These are phyloP conservation scores for Limtongozyma cylindracea DNA, from an alignment of 805 yeast species.

Conservation along the genomic window DNA sequence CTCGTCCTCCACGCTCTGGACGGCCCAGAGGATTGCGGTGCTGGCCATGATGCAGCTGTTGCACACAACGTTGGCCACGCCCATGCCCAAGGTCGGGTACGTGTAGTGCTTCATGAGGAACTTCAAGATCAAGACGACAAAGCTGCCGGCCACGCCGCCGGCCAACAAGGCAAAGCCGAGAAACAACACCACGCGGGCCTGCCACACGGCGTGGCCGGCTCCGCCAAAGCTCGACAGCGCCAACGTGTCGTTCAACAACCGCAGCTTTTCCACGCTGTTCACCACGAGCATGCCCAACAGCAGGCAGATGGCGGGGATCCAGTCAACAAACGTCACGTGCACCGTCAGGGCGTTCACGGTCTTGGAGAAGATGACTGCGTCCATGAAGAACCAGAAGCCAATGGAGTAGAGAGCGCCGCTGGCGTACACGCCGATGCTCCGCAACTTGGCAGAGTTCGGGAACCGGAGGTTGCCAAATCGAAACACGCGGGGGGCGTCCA, in stretches of 20 bases:
- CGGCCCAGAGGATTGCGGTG: conserved; percentile 76
- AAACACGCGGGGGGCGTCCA: too few species aligned
- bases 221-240: conserved; percentile 14
- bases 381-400: conserved; percentile 78
- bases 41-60: conserved; percentile 67
- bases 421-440: conserved; percentile 55
- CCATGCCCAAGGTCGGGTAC: conserved; percentile 88
- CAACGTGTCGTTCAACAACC: conserved; percentile 21
- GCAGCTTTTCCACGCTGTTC: conserved; percentile 45
- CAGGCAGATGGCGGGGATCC: conserved; percentile 85
- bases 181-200: conserved; percentile 74
- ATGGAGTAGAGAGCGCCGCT: conserved; percentile 57
- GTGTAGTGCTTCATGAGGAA: conserved; percentile 55
- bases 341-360: conserved; percentile 68
- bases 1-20: conserved; percentile 91
- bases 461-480: too few species aligned
- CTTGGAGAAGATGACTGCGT: conserved; percentile 68
- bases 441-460: conserved; percentile 44
- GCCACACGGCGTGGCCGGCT: conserved; percentile 44
- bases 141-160: conserved; percentile 82
- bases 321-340: conserved; percentile 79
- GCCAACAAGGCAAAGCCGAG: conserved; percentile 84
- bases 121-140: conserved; percentile 69
- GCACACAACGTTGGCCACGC: conserved; percentile 64
- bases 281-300: conserved; percentile 74